Percentiles rank a stretch among this genome's conserved stretches.
phyloP scores from a whole-genome alignment of 352 stramenopile species.

The Globisporangium alternatum region DNA sequence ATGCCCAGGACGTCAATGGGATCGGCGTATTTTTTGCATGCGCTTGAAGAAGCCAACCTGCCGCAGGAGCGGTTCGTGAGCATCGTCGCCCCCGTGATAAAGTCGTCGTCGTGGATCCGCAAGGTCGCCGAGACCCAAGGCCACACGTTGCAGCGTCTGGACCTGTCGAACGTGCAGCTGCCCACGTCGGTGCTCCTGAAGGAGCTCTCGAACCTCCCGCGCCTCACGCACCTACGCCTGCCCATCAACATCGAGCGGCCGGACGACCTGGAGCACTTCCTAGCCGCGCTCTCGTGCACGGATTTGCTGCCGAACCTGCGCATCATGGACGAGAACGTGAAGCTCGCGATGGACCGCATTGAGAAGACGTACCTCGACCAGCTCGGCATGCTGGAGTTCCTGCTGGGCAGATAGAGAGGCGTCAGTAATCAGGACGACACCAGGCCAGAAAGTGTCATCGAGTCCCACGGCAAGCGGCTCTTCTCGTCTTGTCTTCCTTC shows the following conservation, averaged over 20 bases:
- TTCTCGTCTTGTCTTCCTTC: neutral
- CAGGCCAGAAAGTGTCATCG: neutral
- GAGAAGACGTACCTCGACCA: slow-evolving; percentile 69
- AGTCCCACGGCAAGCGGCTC: neutral
- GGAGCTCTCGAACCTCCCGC: slow-evolving; percentile 47
- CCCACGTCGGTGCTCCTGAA: slow-evolving; percentile 63
- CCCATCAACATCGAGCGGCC: slow-evolving; percentile 59
- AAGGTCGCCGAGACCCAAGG: slow-evolving; percentile 46
- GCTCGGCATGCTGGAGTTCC: slow-evolving; percentile 63
- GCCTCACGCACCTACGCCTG: slow-evolving; percentile 61
- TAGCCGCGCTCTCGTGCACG: slow-evolving; percentile 57
- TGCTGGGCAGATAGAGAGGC: slow-evolving; percentile 31
- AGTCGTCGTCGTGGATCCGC: slow-evolving; percentile 65
- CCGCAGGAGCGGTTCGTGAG: slow-evolving; percentile 59
- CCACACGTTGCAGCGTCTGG: slow-evolving; percentile 57
- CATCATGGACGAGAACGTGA: slow-evolving; percentile 58
- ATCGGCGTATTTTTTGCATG: slow-evolving; percentile 38
- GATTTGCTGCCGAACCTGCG: slow-evolving; percentile 44
- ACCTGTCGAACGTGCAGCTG: slow-evolving; percentile 51
- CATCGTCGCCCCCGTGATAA: slow-evolving; percentile 43
- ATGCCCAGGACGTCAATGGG: slow-evolving; percentile 47
- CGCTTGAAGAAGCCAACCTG: slow-evolving; percentile 46
- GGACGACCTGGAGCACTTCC: slow-evolving; percentile 73
- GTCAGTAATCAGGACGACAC: neutral
- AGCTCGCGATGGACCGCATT: slow-evolving; percentile 62